Conservation (phyloP, 305 asterid species). For the Salvia sclarea region DNA sequence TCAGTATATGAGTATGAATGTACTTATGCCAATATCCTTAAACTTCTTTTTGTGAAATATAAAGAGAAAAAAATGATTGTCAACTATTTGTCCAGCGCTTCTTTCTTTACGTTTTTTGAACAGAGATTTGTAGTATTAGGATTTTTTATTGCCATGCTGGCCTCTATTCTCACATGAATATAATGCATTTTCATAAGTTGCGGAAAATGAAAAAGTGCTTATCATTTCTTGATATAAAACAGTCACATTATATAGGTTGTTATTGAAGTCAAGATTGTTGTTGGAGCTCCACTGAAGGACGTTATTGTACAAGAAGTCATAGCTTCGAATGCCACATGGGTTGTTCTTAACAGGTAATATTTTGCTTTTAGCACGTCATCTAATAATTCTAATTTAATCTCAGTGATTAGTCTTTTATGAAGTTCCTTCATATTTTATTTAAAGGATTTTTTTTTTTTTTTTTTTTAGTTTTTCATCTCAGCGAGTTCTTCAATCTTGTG, state of each 20-base stretch:
- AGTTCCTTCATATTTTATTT: neutral
- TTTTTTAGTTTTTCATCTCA: neutral
- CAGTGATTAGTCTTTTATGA: too few relatives aligned
- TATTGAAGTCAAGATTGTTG: slow-evolving; percentile 63
- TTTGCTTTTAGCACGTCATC: neutral
- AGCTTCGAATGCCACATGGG: slow-evolving; percentile 57
- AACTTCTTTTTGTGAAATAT: too few relatives aligned
- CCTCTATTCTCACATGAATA: neutral
- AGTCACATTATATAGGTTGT: slow-evolving; percentile 43
- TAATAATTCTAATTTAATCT: too few relatives aligned
- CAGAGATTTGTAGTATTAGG: neutral
- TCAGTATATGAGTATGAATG: too few relatives aligned
- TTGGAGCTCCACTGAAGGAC: slow-evolving; percentile 58
- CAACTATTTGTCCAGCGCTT: neutral
- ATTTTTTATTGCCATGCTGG: too few relatives aligned
- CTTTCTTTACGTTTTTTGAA: neutral
- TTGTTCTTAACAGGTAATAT: slow-evolving; percentile 65
- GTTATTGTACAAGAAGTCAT: slow-evolving; percentile 60
- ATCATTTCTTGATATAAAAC: neutral
- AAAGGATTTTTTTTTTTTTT: neutral
- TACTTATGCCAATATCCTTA: too few relatives aligned
- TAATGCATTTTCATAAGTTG: neutral
- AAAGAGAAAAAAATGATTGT: too few relatives aligned
- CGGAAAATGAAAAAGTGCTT: neutral
- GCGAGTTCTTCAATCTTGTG: neutral